A percentile compares a stretch with the other conserved stretches of the same genome.
These are phyloP conservation scores for Acanthamoeba healyi DNA, from an alignment of 208 protist species.

Conservation along the genomic window DNA sequence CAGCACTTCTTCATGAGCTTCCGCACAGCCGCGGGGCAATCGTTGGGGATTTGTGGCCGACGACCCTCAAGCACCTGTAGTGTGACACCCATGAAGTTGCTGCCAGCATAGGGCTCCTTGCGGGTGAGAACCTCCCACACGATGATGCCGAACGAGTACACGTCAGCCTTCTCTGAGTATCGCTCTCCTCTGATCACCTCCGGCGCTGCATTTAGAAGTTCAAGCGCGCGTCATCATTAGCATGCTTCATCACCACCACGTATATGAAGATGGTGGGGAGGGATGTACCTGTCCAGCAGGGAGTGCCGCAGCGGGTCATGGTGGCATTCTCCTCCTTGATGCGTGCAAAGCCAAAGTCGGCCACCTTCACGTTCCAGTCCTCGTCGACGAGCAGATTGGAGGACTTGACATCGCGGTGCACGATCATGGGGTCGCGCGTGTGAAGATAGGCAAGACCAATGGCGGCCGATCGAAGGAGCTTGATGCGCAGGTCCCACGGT, in stretches of 20 bases:
- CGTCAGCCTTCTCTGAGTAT: conserved; percentile 22
- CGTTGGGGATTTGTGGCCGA: neutral
- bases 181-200: conserved; percentile 19
- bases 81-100: conserved; percentile 60
- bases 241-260: neutral
- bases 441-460: conserved; percentile 70
- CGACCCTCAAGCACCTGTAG: conserved; percentile 29
- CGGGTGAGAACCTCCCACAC: conserved; percentile 6
- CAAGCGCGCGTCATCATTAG: neutral
- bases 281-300: conserved; percentile 45
- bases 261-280: neutral
- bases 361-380: too few species aligned
- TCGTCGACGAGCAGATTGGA: too few species aligned
- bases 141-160: too few species aligned
- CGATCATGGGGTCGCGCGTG: conserved; percentile 14
- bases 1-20: conserved; percentile 71
- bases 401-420: conserved; percentile 54
- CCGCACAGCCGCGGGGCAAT: neutral
- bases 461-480: neutral
- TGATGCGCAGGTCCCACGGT: conserved; percentile 11
- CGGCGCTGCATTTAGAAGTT: conserved; percentile 10
- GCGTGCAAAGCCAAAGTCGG: conserved; percentile 46
- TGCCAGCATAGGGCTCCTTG: neutral
- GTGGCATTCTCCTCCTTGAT: conserved; percentile 49
- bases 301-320: conserved; percentile 44